Evolutionary conservation across 225 moss, liverwort and hornwort genomes (phyloP).

Genomic region (Pseudoscleropodium purum): DNA sequence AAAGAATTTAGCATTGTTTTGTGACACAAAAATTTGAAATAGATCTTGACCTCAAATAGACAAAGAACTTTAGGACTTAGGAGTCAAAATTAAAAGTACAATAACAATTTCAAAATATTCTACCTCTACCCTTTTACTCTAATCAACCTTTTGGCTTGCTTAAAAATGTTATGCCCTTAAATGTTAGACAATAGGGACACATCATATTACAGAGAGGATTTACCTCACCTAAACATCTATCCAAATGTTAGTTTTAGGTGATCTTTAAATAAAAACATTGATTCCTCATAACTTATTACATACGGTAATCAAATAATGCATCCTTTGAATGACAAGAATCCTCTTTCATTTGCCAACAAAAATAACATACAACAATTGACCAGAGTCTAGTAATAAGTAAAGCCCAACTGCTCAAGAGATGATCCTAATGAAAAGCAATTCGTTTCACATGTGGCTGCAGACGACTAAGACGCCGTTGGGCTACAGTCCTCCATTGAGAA

Average conservation of each 20-base stretch:
- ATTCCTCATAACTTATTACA: neutral
- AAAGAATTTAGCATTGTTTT: neutral
- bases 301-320: no score
- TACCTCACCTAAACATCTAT: neutral
- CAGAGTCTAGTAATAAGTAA: neutral
- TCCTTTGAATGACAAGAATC: no score
- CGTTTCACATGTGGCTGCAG: conserved; percentile 40
- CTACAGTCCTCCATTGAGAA: conserved; percentile 38
- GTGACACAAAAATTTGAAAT: neutral
- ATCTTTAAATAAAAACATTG: neutral
- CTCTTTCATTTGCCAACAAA: neutral
- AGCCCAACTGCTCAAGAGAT: neutral
- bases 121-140: neutral
- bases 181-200: neutral
- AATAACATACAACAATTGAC: neutral
- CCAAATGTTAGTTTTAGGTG: neutral
- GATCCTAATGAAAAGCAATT: neutral
- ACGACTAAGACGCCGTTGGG: conserved; percentile 39
- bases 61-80: neutral
- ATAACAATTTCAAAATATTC: neutral
- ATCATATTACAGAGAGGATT: neutral
- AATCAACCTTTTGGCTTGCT: neutral
- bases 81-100: neutral
- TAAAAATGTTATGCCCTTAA: neutral
- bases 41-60: neutral